These are phyloP conservation scores for Candida fluviatilis DNA, from an alignment of 805 yeast genomes.

Conservation along the genomic window DNA sequence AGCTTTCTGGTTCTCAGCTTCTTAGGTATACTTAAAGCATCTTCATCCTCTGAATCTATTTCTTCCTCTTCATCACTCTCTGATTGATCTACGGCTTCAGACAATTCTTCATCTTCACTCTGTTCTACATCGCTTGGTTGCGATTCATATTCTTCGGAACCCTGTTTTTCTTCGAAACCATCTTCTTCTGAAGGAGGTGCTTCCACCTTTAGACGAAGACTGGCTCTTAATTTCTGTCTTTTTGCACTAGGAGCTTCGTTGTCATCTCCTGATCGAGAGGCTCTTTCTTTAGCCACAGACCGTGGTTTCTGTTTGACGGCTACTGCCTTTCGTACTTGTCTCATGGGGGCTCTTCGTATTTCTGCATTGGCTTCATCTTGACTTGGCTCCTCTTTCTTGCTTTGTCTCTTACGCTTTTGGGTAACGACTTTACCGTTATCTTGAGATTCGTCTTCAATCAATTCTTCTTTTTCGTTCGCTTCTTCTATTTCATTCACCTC, in stretches of 20 bases:
- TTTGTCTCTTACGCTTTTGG: not conserved
- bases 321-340: too few relatives aligned
- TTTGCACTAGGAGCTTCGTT: slow-evolving; percentile 1
- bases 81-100: not conserved
- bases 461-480: slow-evolving; percentile 4
- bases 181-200: not conserved
- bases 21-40: slow-evolving; percentile 9
- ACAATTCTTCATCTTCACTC: not conserved
- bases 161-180: not conserved
- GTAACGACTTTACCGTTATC: too few relatives aligned
- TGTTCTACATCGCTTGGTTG: slow-evolving; percentile 5
- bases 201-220: not conserved
- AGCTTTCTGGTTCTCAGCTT: too few relatives aligned
- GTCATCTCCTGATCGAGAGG: not conserved
- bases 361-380: not conserved
- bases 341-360: too few relatives aligned
- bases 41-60: not conserved
- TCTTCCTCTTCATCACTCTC: not conserved
- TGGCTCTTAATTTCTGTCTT: not conserved
- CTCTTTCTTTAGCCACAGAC: not conserved
- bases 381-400: not conserved
- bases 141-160: not conserved
- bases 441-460: slow-evolving; percentile 10
- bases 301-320: not conserved
- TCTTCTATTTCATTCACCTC: slow-evolving; percentile 12